These are phyloP conservation scores for Trametes elegans DNA, from an alignment of 768 basidiomycete species.

Conservation along the genomic window DNA sequence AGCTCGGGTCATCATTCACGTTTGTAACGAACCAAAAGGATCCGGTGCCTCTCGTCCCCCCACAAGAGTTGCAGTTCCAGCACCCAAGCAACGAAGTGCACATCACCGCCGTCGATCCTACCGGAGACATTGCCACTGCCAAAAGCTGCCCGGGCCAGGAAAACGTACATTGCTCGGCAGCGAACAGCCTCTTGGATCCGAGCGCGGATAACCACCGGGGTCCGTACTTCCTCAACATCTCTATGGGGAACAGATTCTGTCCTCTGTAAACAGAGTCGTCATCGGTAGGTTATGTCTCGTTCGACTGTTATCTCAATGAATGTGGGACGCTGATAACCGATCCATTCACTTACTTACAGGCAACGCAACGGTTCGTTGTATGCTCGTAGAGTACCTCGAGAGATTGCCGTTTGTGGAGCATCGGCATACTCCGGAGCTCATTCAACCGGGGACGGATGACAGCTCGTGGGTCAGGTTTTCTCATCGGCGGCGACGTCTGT, in stretches of 20 bases:
- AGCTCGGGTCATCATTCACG: slow-evolving; percentile 32
- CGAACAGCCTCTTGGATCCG: slow-evolving; percentile 6
- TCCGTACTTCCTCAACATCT: neutral
- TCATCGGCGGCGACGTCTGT: neutral
- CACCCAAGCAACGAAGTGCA: slow-evolving; percentile 49
- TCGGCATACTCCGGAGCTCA: too few relatives aligned
- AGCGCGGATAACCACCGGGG: neutral
- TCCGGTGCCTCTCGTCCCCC: slow-evolving; percentile 41
- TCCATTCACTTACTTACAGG: too few relatives aligned
- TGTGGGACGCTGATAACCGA: too few relatives aligned
- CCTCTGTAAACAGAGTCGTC: neutral
- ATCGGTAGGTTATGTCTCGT: neutral
- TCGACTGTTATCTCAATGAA: too few relatives aligned
- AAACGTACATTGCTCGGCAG: slow-evolving; percentile 26
- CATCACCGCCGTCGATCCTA: slow-evolving; percentile 31
- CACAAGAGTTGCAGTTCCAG: slow-evolving; percentile 39
- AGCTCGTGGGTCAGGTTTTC: neutral
- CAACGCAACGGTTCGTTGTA: neutral
- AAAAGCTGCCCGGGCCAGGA: slow-evolving; percentile 40
- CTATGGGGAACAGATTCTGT: neutral
- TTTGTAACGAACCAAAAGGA: slow-evolving; percentile 42
- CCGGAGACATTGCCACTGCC: slow-evolving; percentile 28
- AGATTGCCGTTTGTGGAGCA: neutral
- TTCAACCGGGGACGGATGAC: neutral
- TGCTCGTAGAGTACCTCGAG: neutral